phyloP scores from a whole-genome alignment of 352 stramenopile species.

The Globisporangium takayamanum region DNA sequence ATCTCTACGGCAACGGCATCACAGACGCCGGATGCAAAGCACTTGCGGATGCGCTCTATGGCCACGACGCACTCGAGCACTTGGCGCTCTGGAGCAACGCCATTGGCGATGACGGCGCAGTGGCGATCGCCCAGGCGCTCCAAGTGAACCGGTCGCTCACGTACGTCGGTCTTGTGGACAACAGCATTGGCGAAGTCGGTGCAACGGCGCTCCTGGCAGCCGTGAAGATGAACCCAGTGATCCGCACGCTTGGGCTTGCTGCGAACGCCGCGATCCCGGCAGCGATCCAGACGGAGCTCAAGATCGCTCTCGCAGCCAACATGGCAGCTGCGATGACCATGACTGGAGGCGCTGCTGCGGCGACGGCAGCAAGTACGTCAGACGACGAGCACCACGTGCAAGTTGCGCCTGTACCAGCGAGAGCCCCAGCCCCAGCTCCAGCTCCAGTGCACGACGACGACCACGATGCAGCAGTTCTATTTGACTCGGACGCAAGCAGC shows the following conservation, averaged over 20 bases:
- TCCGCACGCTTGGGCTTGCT: conserved; percentile 36
- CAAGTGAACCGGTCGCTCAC: conserved; percentile 47
- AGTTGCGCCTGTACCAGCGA: not conserved
- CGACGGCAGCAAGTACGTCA: not conserved
- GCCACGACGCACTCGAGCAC: conserved; percentile 41
- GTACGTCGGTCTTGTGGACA: conserved; percentile 41
- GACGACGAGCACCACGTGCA: not conserved
- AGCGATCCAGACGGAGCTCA: conserved; percentile 30
- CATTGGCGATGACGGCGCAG: conserved; percentile 39
- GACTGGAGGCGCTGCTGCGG: not conserved
- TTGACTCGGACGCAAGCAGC: conserved; percentile 9
- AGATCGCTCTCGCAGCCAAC: conserved; percentile 35
- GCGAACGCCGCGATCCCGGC: conserved; percentile 33
- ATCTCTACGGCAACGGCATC: conserved; percentile 47
- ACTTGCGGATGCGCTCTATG: conserved; percentile 36
- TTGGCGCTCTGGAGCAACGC: conserved; percentile 37
- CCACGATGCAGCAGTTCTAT: not conserved
- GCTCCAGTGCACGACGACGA: not conserved
- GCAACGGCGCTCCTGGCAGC: conserved; percentile 36
- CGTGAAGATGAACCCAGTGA: conserved; percentile 34
- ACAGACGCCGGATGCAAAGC: conserved; percentile 20
- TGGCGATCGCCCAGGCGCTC: conserved; percentile 34
- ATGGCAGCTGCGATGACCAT: conserved; percentile 20
- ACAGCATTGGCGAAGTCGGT: conserved; percentile 34
- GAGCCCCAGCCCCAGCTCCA: not conserved